These are phyloP conservation scores for Neofusicoccum parvum DNA, from an alignment of 2,329 filamentous ascomycete genomes.

Conservation along the genomic window DNA sequence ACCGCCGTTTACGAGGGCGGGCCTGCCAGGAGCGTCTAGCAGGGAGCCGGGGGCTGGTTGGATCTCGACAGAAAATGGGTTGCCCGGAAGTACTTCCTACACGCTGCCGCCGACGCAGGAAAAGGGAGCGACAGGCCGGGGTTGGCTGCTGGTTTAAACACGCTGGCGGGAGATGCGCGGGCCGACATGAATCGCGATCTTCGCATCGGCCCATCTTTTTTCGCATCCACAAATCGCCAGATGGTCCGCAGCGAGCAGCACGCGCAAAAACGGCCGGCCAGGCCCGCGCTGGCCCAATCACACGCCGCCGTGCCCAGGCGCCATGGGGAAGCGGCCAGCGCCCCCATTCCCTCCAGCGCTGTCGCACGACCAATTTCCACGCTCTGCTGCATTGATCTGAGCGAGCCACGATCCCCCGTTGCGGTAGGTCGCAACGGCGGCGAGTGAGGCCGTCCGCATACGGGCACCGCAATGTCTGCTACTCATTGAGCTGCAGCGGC, in stretches of 20 bases:
- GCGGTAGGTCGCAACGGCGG: background rate
- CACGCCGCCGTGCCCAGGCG: background rate
- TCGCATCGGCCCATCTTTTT: conserved; percentile 5
- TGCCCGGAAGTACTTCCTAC: conserved; percentile 10
- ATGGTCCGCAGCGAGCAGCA: background rate
- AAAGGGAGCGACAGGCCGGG: conserved; percentile 13
- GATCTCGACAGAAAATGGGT: conserved; percentile 12
- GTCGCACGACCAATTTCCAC: conserved; percentile 15
- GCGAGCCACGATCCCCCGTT: background rate
- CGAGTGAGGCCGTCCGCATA: background rate
- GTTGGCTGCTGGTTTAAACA: conserved; percentile 12
- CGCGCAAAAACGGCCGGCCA: background rate
- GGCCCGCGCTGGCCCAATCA: conserved; percentile 1
- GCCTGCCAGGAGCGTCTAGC: background rate
- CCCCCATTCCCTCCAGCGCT: background rate
- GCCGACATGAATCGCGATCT: conserved; percentile 18
- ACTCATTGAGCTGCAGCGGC: conserved; percentile 15
- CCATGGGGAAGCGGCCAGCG: conserved; percentile 5
- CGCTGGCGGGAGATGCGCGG: conserved; percentile 15
- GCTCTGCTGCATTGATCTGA: conserved; percentile 7
- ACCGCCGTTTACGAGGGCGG: conserved; percentile 12
- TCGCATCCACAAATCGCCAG: background rate
- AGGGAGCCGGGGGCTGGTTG: background rate
- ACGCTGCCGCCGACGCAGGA: conserved; percentile 9
- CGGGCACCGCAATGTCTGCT: conserved; percentile 4